Evolutionary conservation across 768 basidiomycete genomes (phyloP).

Genomic region (Lentinula sp.): DNA sequence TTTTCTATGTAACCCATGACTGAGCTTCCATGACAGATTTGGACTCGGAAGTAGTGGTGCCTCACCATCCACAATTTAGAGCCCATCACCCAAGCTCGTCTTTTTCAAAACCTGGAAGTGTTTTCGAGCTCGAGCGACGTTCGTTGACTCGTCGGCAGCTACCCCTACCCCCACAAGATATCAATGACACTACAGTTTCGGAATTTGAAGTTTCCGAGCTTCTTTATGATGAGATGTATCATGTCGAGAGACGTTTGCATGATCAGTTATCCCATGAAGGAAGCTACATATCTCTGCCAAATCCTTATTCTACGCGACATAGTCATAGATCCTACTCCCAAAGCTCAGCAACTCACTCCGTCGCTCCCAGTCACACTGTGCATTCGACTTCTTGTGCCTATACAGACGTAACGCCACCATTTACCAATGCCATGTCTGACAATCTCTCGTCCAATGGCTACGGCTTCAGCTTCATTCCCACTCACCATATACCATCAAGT

Average conservation of each 20-base stretch:
- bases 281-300: not conserved
- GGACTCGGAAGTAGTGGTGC: not conserved
- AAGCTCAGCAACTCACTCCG: not conserved
- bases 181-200: not conserved
- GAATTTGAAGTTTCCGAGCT: not conserved
- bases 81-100: not conserved
- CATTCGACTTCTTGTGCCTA: not conserved
- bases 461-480: not conserved
- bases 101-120: not conserved
- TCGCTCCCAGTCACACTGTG: not conserved
- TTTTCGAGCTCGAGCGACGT: not conserved
- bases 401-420: not conserved
- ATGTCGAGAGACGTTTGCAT: too few species aligned
- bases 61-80: not conserved
- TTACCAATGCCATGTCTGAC: not conserved
- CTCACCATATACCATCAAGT: not conserved
- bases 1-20: not conserved
- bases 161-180: not conserved
- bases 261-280: not conserved
- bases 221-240: not conserved
- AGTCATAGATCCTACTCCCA: slow-evolving; percentile 2
- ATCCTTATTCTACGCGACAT: not conserved
- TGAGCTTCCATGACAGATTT: not conserved
- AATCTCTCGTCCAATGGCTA: not conserved
- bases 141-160: not conserved